Evolutionary conservation across 441 rosid species (phyloP), one percentile per base, ranked within the genome.

Genomic region (Jatropha multifida): DNA sequence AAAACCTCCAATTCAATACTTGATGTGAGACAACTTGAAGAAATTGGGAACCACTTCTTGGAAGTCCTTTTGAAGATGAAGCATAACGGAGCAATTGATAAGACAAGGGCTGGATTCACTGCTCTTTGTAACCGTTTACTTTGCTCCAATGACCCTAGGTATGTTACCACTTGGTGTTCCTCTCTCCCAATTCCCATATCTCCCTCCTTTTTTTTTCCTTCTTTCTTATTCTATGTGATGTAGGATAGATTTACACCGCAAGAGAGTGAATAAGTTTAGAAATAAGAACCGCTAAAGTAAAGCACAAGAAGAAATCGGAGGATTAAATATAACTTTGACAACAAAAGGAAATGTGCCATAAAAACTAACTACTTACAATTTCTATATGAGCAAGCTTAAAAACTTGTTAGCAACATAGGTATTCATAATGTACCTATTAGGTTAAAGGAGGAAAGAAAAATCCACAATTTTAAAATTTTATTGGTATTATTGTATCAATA

Each of bases 61-160:
- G 97, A 96, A 88, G 98, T 96, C 71, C 97, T 93, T 80, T 70
- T 96, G 78, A 93, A 90, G 86, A 96, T 93, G 98, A 96, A 96
- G 88, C 99, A 96, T 80, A 93, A 87, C 79, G 98, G 99, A 79
- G 99, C 98, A n/a, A 92, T 96, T 82, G 99, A 96, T 84, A 96
- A 90, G 93, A 96, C 98, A 66, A 90, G 99, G 84, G 98, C 97
- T 85, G 98, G 99, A 63, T 96, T 96, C 78, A 87, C 99, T 51
- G 98, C 98, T 73, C 91, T 93, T 79, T 96, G 99, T 90, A 93
- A 96, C 83, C 97, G 98, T 75, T 83, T 93, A 72, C 92, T 96
- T 66, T 96, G 98, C 87, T 96, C 99, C 55, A 90, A 96, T 81
- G 97, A 96, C 71, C 87, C 92, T 71, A 83, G 90, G 98, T 90